phyloP scores from a whole-genome alignment of 176 grass and related monocot species.

The Aegilops bicornis region DNA sequence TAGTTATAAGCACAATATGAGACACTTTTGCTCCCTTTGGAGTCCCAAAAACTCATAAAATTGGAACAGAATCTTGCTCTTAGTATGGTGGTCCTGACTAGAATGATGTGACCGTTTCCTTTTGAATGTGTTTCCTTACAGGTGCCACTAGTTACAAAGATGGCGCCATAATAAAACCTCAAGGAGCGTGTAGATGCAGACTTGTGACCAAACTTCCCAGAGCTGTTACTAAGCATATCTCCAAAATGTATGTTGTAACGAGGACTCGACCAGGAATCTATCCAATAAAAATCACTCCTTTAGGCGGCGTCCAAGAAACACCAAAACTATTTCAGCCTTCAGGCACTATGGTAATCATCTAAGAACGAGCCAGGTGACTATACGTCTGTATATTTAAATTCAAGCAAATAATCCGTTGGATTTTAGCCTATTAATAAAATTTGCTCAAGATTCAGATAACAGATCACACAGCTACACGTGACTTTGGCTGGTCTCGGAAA shows the following conservation, averaged over 20 bases:
- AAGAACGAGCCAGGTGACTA: background rate
- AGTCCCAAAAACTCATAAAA: background rate
- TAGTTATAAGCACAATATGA: slow-evolving; percentile 12
- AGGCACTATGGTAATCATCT: background rate
- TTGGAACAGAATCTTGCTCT: background rate
- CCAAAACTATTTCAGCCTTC: background rate
- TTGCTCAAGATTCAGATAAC: background rate
- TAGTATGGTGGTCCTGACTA: background rate
- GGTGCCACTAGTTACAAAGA: slow-evolving; percentile 8
- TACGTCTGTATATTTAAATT: background rate
- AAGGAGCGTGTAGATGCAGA: slow-evolving; percentile 2
- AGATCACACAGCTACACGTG: background rate
- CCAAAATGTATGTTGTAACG: background rate
- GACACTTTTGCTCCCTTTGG: background rate
- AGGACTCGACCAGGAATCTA: background rate
- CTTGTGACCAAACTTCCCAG: background rate
- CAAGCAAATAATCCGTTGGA: background rate
- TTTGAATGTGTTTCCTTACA: background rate
- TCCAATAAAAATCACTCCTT: background rate
- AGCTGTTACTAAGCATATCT: background rate
- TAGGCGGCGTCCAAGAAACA: background rate
- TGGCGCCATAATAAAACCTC: background rate
- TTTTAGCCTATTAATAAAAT: background rate
- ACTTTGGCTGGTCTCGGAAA: background rate
- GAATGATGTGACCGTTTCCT: background rate